phyloP scores from a whole-genome alignment of 140 eudicot species.

The Oenanthe javanica region DNA sequence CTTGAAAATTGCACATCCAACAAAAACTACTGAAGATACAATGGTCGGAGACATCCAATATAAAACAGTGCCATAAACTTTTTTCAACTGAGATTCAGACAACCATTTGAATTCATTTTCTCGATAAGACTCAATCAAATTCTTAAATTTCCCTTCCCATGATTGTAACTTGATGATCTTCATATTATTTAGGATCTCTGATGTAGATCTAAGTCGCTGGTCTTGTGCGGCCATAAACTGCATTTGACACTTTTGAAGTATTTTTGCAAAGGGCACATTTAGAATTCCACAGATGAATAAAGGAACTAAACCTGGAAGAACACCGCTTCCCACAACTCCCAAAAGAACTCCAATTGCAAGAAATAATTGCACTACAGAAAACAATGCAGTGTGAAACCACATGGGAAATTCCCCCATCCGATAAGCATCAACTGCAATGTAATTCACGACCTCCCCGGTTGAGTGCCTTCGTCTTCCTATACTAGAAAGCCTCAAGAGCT shows the following conservation, averaged over 20 bases:
- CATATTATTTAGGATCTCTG: conserved; percentile 66
- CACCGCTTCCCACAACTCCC: conserved; percentile 46
- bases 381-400: conserved; percentile 64
- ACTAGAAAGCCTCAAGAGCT: conserved; percentile 59
- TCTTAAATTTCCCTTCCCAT: conserved; percentile 62
- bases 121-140: conserved; percentile 28
- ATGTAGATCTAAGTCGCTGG: conserved; percentile 40
- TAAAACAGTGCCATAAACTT: conserved; percentile 23
- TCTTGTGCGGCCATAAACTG: conserved; percentile 30
- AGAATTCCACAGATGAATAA: not conserved
- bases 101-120: conserved; percentile 52
- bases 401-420: conserved; percentile 54
- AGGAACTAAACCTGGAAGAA: conserved; percentile 44
- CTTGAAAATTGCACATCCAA: conserved; percentile 36
- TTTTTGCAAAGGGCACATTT: not conserved
- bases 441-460: conserved; percentile 57
- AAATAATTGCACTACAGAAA: conserved; percentile 30
- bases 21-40: conserved; percentile 41
- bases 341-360: conserved; percentile 35
- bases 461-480: conserved; percentile 53
- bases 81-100: conserved; percentile 28
- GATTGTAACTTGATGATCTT: conserved; percentile 69
- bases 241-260: conserved; percentile 41
- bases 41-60: conserved; percentile 72
- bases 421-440: conserved; percentile 4